Evolutionary conservation across 179 eudicot genomes (phyloP).

Genomic region (Amaranthus tricolor): DNA sequence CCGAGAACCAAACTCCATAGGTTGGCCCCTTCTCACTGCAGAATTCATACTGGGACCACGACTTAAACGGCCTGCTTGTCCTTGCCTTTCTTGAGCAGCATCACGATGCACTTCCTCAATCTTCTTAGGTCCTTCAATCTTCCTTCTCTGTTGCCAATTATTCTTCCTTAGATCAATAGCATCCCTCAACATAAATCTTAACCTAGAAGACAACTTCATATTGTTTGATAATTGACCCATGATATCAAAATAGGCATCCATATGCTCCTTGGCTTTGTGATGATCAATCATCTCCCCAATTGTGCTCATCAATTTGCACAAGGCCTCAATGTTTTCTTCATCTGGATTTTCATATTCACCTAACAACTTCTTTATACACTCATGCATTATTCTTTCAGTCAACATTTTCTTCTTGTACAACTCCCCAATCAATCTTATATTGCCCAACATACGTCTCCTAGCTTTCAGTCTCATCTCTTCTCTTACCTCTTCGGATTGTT

Average conservation of each 20-base stretch:
- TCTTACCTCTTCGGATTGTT: constrained; percentile 58
- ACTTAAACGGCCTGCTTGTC: constrained; percentile 54
- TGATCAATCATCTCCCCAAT: constrained; percentile 94
- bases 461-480: constrained; percentile 69
- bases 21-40: constrained; percentile 62
- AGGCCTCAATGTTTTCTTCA: constrained; percentile 84
- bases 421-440: constrained; percentile 89
- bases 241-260: constrained; percentile 71
- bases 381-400: constrained; percentile 98
- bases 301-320: constrained; percentile 97
- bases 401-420: constrained; percentile 88
- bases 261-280: constrained; percentile 74
- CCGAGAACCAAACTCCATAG: constrained; percentile 68
- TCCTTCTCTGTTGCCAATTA: constrained; percentile 94
- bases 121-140: constrained; percentile 96
- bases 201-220: constrained; percentile 75
- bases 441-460: constrained; percentile 87
- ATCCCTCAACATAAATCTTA: constrained; percentile 91
- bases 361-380: constrained; percentile 74
- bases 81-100: constrained; percentile 90
- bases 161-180: constrained; percentile 88
- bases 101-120: constrained; percentile 96
- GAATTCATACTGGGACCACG: constrained; percentile 68
- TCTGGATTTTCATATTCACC: constrained; percentile 72
- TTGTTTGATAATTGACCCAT: constrained; percentile 73